These are phyloP conservation scores for Diaporthe batatas DNA, from an alignment of 2,329 filamentous ascomycete genomes.

Conservation along the genomic window DNA sequence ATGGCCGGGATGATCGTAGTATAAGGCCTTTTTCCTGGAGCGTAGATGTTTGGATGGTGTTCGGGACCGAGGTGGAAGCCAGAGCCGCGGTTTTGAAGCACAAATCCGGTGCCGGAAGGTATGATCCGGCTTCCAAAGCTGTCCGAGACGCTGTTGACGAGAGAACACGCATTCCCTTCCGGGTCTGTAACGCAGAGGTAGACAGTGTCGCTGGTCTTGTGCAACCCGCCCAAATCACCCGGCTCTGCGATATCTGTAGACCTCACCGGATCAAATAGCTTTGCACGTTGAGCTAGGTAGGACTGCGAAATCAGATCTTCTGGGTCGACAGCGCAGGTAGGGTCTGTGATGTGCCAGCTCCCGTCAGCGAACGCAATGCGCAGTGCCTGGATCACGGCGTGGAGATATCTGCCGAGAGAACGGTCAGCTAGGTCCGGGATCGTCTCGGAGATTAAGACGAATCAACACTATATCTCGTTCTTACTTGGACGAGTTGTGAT, in stretches of 20 bases:
- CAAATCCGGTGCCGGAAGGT: conserved; percentile 88
- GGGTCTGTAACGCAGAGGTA: conserved; percentile 90
- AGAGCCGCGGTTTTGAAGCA: conserved; percentile 88
- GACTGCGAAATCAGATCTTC: conserved; percentile 70
- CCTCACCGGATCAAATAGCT: conserved; percentile 68
- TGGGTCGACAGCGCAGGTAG: conserved; percentile 62
- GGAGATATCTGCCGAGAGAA: conserved; percentile 61
- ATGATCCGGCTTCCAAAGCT: conserved; percentile 90
- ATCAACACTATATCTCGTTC: background rate
- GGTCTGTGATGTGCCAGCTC: conserved; percentile 89
- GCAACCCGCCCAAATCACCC: conserved; percentile 65
- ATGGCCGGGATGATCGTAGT: conserved; percentile 96
- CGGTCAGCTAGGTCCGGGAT: background rate
- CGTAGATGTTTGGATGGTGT: conserved; percentile 82
- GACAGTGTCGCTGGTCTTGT: conserved; percentile 86
- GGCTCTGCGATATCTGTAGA: conserved; percentile 76
- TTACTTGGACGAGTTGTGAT: conserved; percentile 84
- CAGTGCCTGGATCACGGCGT: conserved; percentile 88
- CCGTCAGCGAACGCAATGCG: conserved; percentile 92
- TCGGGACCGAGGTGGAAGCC: conserved; percentile 79
- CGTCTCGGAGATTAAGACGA: rapidly evolving
- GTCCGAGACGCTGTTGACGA: conserved; percentile 94
- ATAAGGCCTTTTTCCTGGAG: conserved; percentile 87
- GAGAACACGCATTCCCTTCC: conserved; percentile 88
- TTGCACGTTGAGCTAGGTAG: conserved; percentile 79